Conservation (phyloP, 2,329 filamentous ascomycete genomes). For the Cytospora piceicola region DNA sequence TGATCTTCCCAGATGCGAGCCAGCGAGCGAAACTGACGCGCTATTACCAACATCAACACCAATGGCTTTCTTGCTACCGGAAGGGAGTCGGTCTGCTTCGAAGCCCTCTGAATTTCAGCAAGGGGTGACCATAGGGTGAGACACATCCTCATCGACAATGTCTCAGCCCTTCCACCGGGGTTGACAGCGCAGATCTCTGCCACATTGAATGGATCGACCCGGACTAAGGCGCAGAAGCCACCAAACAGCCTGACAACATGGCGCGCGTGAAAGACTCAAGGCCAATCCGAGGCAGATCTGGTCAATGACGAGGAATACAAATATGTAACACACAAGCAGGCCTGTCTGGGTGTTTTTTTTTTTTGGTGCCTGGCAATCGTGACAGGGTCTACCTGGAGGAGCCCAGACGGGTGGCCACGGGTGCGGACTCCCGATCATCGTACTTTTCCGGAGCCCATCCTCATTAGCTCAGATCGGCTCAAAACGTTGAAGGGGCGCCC, state of each 20-base stretch:
- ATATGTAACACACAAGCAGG: not conserved
- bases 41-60: not conserved
- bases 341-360: no score
- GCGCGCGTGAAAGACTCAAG: not conserved
- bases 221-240: not conserved
- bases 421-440: not conserved
- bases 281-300: not conserved
- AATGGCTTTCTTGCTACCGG: not conserved
- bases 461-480: not conserved
- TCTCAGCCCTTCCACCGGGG: constrained; percentile 1
- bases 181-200: constrained; percentile 4
- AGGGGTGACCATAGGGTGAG: not conserved
- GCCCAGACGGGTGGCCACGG: not conserved
- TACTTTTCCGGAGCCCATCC: not conserved
- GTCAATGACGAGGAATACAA: not conserved
- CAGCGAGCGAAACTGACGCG: not conserved
- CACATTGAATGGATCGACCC: not conserved
- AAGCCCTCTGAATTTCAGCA: not conserved
- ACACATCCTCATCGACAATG: not conserved
- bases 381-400: not conserved
- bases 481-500: not conserved
- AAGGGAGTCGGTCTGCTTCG: not conserved
- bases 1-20: not conserved
- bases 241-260: not conserved
- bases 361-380: not conserved